Base-by-base conservation (phyloP, 441 rosid species). In the Adansonia grandidieri region DNA sequence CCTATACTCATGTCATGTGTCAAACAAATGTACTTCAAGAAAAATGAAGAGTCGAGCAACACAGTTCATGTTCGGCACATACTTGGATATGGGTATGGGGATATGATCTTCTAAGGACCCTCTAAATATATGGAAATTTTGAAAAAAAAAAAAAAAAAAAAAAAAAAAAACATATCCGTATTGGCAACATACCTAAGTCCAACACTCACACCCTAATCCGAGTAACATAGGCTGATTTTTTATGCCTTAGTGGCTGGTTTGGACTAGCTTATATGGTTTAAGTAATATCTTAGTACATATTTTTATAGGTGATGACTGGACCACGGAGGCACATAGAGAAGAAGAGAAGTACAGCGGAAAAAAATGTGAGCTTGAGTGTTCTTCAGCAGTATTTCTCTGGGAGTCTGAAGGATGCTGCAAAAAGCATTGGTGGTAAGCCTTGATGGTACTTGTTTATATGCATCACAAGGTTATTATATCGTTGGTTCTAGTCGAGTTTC, bases 371-470 rank as follows among this genome's bases (percentile, higher is more conserved):
- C 88, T 81, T 96, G 82, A 79, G 88, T 68, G 91, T 92, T 81
- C 99, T 96, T 67, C 97, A 91, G 86, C 97, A 91, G 79, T 88
- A 96, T 81, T 96, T 94, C 83, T 87, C 97, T 20, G 98, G 98
- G 80, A 96, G 98, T 86, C 88, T 96, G 68, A 96, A 96, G 84
- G 97, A 92, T 87, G 99, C 99, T 78, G 97, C 98, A 60, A 96
- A 93, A 87, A 89, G 93, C 84, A 92, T 93, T 78, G 96, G 99
- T 19, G 98, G 99, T 96, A 82, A 89, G 92, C 67, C 28, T 77
- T 68, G 24, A 53, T 77, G 58, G 79, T 37, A 53, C 57, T 40
- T 77, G 6, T 71, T 77, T 65, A 44, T 58, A 24, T 60, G 64
- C 98, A 67, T 37, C 11, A 7, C 1, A 6, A 40, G 22, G 5